Base-by-base conservation (phyloP, 495 filamentous ascomycete genomes). In the Tetracladium marchalianum region DNA sequence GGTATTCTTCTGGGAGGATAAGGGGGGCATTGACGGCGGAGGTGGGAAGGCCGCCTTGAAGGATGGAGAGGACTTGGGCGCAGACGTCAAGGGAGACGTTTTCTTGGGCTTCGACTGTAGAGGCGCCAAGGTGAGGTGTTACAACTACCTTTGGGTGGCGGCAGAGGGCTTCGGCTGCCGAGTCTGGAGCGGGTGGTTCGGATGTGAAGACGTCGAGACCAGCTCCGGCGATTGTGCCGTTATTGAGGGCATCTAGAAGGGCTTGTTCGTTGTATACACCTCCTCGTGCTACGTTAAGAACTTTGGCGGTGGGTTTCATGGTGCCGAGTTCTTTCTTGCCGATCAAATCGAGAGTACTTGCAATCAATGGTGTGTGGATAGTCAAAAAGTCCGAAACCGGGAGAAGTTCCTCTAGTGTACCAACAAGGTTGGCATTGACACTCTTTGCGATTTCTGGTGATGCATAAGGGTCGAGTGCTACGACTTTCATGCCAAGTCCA, bases 81-180 rank as follows among this genome's bases (percentile, higher is more conserved):
- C 82, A 87, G 18, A 86, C 82, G 56, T 87, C 82, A 34, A 84
- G 68, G 18, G 75, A 77, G 11, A 87, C 82, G 54, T 84, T 84
- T 59, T 87, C 82, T 62, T 85, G 82, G 0, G 82, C 82, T 66
- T 87, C 82, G n/a, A 81, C 70, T 1, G 82, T 87, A 11, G 75
- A 80, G 8, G 82, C 82, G 5, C 82, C 82, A 0, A 87, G 71
- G 63, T 87, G 82, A 9, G 82, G 82, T 33, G 82, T 87, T 5
- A 73, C 76, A 17, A 85, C 76, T 4, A 82, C 80, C 46, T 71
- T 75, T 4, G 74, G 75, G 51, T 87, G 82, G 1, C 63, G 64
- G 40, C 78, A 71, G 18, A 86, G 61, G 40, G 64, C 65, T 39
- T 66, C 66, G 0, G 81, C 76, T 4, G 71, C 56, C 17, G 72